These are phyloP conservation scores for Cercospora zeae-maydis DNA, from an alignment of 2,329 filamentous ascomycete species.

Conservation along the genomic window DNA sequence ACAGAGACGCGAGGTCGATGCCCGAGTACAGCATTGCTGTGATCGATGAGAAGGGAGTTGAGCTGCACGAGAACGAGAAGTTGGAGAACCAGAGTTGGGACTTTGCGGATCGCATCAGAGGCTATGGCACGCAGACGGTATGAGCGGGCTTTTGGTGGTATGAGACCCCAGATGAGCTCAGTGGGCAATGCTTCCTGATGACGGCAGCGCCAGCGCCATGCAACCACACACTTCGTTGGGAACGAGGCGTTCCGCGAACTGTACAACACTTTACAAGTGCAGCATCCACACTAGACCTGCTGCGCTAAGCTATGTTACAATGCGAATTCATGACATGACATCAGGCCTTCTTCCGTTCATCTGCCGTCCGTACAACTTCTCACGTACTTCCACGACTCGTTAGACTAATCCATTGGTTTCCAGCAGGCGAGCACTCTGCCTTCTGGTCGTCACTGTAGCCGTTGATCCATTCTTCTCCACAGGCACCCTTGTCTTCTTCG, in stretches of 20 bases:
- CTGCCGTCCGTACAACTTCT: neutral
- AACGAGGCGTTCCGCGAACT: neutral
- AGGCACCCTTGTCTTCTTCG: neutral
- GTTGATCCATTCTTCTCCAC: neutral
- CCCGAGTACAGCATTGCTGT: constrained; percentile 90
- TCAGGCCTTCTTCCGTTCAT: neutral
- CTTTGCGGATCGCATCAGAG: constrained; percentile 90
- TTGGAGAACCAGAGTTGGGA: constrained; percentile 96
- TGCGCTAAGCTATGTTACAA: constrained; percentile 5
- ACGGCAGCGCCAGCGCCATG: neutral
- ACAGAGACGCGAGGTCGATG: constrained; percentile 89
- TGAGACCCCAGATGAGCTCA: neutral
- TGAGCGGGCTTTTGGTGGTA: constrained; percentile 1
- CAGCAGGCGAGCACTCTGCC: constrained; percentile 5
- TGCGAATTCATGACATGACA: constrained; percentile 1
- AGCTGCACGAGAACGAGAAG: constrained; percentile 78
- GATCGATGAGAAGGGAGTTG: constrained; percentile 75
- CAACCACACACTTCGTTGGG: neutral
- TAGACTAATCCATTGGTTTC: constrained; percentile 4
- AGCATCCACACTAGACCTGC: neutral
- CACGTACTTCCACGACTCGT: neutral
- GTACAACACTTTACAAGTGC: constrained; percentile 9
- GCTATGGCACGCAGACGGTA: constrained; percentile 78
- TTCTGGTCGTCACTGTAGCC: neutral
- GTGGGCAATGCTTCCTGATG: neutral